Percentiles rank a stretch among this genome's conserved stretches.
phyloP scores from a whole-genome alignment of 768 basidiomycete species.

The Mycena rebaudengoi region DNA sequence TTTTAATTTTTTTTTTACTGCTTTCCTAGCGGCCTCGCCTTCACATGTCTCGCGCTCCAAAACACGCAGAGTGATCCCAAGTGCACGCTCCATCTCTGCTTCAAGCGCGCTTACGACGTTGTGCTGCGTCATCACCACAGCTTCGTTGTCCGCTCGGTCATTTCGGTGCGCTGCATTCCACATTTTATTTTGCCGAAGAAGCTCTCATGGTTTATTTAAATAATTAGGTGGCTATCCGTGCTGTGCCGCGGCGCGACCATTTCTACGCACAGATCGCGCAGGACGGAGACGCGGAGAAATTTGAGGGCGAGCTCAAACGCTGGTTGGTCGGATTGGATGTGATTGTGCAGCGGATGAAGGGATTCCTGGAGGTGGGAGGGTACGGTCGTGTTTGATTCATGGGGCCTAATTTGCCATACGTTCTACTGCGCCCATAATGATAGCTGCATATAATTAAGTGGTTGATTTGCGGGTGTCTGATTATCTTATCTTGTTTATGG shows the following conservation, averaged over 20 bases:
- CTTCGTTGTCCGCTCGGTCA: constrained; percentile 71
- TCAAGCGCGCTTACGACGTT: constrained; percentile 74
- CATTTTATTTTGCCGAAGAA: constrained; percentile 7
- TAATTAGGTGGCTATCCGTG: constrained; percentile 63
- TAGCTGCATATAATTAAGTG: too few species aligned
- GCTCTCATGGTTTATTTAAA: neutral
- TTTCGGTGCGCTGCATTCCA: constrained; percentile 54
- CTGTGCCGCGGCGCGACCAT: constrained; percentile 65
- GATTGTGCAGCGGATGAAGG: constrained; percentile 58
- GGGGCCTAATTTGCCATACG: too few species aligned
- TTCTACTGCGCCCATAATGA: too few species aligned
- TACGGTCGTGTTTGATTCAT: constrained; percentile 61
- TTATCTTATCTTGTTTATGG: too few species aligned
- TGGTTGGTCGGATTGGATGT: constrained; percentile 70
- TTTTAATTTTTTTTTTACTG: constrained; percentile 6
- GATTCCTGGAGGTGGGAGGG: constrained; percentile 61
- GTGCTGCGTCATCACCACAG: constrained; percentile 73
- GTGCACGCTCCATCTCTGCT: constrained; percentile 70
- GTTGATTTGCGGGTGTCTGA: too few species aligned
- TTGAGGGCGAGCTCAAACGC: constrained; percentile 60
- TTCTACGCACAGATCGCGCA: constrained; percentile 73
- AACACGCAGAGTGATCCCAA: constrained; percentile 64
- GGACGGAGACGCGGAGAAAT: constrained; percentile 61
- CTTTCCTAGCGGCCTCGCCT: constrained; percentile 72
- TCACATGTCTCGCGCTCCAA: constrained; percentile 74